Evolutionary conservation across 768 basidiomycete species (phyloP), one percentile per base, ranked within the genome.

Genomic region (Amanita pallidorosea): DNA sequence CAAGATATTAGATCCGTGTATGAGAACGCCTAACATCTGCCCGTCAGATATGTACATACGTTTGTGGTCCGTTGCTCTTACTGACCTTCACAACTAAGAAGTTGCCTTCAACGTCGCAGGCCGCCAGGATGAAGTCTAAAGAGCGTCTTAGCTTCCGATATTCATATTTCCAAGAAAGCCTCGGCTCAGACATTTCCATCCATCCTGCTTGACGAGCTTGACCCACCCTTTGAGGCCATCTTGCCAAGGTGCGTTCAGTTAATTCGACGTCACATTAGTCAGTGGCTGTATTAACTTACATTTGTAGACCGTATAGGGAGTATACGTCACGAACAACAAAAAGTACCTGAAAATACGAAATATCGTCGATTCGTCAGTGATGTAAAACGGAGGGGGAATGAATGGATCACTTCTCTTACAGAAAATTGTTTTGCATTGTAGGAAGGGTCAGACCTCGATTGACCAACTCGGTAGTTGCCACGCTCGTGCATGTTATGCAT

Each of bases 261-360:
- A 29, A 45, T n/a, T 25, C 18, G 13, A 43, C 2, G 27, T 43
- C 42, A 43, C 27, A 29, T 29, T 2, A 9, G 38, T 40, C 6
- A 22, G 11, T 7, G 11, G 17, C 17, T 18, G 17, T 13, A 17
- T 1, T 17, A 9, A 17, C 85, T 51, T 56, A 90, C 88, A 93
- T 69, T 80, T 72, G 63, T 89, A 91, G 27, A 93, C 86, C 31
- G 90, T 93, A 69, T 89, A 92, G 0, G 90, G 90, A n/a, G 90
- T 90, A 61, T 91, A 93, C 48, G 80, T 65, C 20, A 73, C 43
- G 62, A 85, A 88, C 22, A 93, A 61, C 5, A 85, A 74, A 59
- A 89, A 83, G 66, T 93, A 92, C 55, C 89, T 91, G n/a, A n/a
- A n/a, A n/a, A n/a, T n/a, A n/a, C n/a, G n/a, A n/a, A n/a, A n/a